phyloP scores from a whole-genome alignment of 768 basidiomycete genomes.

The Tephrocybe sp. region DNA sequence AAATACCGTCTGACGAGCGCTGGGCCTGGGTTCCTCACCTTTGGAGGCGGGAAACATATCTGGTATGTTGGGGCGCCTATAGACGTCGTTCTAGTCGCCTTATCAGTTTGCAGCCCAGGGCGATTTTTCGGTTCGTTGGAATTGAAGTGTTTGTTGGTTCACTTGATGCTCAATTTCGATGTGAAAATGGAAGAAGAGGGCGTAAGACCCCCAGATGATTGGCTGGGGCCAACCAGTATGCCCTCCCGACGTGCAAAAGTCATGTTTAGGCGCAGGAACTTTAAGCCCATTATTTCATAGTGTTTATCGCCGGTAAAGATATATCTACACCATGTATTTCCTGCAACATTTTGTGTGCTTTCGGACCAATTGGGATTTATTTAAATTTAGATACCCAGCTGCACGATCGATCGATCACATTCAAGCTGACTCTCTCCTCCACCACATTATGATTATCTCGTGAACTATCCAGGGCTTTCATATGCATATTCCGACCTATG shows the following conservation, averaged over 20 bases:
- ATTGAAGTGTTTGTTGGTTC: conserved; percentile 45
- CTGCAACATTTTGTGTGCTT: too few relatives aligned
- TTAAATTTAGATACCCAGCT: too few relatives aligned
- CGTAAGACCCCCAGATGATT: conserved; percentile 24
- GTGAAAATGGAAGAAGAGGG: conserved; percentile 32
- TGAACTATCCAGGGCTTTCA: too few relatives aligned
- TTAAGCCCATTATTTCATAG: neutral
- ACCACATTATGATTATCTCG: too few relatives aligned
- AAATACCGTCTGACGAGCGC: conserved; percentile 26
- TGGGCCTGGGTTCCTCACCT: conserved; percentile 28
- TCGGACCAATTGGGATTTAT: too few relatives aligned
- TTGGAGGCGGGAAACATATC: conserved; percentile 35
- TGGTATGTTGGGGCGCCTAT: conserved; percentile 17
- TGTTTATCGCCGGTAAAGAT: too few relatives aligned
- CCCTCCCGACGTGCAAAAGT: conserved; percentile 27
- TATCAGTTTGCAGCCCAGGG: conserved; percentile 27
- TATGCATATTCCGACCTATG: too few relatives aligned
- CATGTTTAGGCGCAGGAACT: conserved; percentile 22
- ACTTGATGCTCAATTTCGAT: conserved; percentile 40
- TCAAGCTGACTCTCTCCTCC: too few relatives aligned
- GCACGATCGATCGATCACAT: too few relatives aligned
- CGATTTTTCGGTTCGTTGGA: conserved; percentile 44
- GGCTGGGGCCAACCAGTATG: conserved; percentile 20
- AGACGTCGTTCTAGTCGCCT: neutral
- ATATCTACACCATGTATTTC: too few relatives aligned